Evolutionary conservation across 2,329 filamentous ascomycete species (phyloP).

Genomic region (Ceratocystis ficicola): DNA sequence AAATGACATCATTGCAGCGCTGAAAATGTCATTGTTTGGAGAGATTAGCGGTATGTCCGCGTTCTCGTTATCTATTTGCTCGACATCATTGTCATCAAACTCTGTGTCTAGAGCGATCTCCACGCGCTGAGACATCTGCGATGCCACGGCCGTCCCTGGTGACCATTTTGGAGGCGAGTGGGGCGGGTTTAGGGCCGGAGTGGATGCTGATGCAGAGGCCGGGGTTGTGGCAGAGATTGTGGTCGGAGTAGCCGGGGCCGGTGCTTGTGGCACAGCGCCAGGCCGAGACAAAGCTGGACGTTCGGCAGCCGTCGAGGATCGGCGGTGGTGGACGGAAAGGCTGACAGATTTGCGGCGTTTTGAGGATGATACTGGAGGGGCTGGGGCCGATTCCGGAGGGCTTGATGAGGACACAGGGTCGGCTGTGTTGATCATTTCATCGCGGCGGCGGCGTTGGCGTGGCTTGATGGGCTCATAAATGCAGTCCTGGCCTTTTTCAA

Average conservation of each 20-base stretch:
- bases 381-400: background rate
- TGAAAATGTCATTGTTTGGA: slow-evolving; percentile 29
- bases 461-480: slow-evolving; percentile 38
- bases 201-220: background rate
- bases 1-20: slow-evolving; percentile 19
- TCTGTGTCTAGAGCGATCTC: slow-evolving; percentile 3
- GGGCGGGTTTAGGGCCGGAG: background rate
- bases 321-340: background rate
- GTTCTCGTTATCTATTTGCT: background rate
- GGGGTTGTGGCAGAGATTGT: background rate
- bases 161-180: slow-evolving; percentile 5
- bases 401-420: background rate
- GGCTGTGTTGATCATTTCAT: background rate
- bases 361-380: background rate
- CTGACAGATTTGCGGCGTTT: background rate
- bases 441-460: slow-evolving; percentile 29
- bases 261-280: background rate
- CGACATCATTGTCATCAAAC: background rate
- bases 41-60: slow-evolving; percentile 26
- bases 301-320: background rate
- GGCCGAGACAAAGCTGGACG: background rate
- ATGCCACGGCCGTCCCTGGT: background rate
- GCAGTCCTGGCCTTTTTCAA: slow-evolving; percentile 38
- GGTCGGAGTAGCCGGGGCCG: background rate
- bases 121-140: background rate